Conservation (phyloP, 345 rosid genomes). For the Trapa bicornis region DNA sequence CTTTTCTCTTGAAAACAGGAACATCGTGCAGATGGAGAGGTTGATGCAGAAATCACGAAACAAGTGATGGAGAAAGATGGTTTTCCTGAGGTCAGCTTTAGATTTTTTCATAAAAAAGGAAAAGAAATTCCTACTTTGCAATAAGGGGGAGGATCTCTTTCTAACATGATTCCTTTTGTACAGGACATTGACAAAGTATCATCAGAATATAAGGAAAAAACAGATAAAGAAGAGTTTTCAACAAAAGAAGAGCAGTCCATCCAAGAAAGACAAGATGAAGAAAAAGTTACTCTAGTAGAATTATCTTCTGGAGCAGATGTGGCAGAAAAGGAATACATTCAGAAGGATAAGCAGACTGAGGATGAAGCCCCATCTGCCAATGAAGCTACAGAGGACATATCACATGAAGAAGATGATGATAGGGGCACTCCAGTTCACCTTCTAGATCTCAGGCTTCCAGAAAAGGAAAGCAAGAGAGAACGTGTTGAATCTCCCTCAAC, state of each 20-base stretch:
- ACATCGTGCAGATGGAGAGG: not conserved
- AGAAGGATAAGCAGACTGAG: constrained; percentile 4
- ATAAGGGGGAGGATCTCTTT: not conserved
- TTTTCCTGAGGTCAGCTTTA: constrained; percentile 1
- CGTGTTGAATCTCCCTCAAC: not conserved
- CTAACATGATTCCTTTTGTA: not conserved
- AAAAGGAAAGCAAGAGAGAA: not conserved
- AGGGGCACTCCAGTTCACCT: not conserved
- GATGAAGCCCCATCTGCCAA: not conserved
- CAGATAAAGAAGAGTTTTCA: not conserved
- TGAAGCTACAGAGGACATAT: constrained; percentile 4
- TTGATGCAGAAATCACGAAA: not conserved
- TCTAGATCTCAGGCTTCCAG: not conserved
- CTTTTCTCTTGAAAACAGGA: not conserved
- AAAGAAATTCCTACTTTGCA: no score
- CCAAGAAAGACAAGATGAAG: no score
- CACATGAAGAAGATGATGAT: not conserved
- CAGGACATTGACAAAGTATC: not conserved
- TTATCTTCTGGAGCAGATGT: constrained; percentile 4
- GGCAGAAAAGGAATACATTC: constrained; percentile 8
- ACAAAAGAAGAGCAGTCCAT: not conserved
- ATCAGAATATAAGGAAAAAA: not conserved
- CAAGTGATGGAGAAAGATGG: not conserved
- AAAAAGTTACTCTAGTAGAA: not conserved
- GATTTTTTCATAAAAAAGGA: no score